A percentile compares a stretch with the other conserved stretches of the same genome.
Evolutionary conservation across 2,329 filamentous ascomycete species (phyloP).

Genomic region (Calycina herbarum): DNA sequence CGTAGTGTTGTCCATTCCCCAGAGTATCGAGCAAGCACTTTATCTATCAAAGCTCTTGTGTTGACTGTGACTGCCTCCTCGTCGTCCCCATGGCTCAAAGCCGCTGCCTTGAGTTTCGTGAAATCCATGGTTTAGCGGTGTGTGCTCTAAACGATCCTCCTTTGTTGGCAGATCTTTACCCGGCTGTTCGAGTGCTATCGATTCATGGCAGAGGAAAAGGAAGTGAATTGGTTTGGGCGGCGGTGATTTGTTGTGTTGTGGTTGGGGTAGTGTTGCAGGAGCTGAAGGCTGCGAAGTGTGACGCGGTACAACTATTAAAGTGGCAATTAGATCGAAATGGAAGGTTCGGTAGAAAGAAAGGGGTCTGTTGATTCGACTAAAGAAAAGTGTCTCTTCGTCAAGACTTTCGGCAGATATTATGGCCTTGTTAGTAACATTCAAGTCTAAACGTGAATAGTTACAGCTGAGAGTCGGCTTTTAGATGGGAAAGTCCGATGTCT

Average conservation of each 20-base stretch:
- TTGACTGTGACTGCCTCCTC: conserved; percentile 98
- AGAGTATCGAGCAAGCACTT: conserved; percentile 93
- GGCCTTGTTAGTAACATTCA: neutral
- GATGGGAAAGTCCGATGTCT: too few relatives aligned
- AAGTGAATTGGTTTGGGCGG: neutral
- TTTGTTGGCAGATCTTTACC: neutral
- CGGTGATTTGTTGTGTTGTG: neutral
- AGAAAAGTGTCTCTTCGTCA: neutral
- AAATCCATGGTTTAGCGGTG: conserved; percentile 60
- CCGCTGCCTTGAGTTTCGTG: conserved; percentile 78
- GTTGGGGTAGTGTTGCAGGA: conserved; percentile 4
- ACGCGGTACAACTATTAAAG: conserved; percentile 6
- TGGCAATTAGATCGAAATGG: neutral
- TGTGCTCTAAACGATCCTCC: neutral
- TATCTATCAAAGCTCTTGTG: conserved; percentile 94
- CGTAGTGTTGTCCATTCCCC: conserved; percentile 90
- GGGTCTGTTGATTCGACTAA: neutral
- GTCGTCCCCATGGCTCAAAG: conserved; percentile 80
- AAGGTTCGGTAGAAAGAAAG: neutral
- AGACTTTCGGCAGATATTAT: neutral
- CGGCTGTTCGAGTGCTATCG: neutral
- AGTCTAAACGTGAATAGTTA: neutral
- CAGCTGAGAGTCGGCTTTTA: neutral
- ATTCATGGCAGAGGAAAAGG: conserved; percentile 1
- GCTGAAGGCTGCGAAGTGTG: conserved; percentile 15